Conservation (phyloP, 495 filamentous ascomycete species). For the Terfezia boudieri region DNA sequence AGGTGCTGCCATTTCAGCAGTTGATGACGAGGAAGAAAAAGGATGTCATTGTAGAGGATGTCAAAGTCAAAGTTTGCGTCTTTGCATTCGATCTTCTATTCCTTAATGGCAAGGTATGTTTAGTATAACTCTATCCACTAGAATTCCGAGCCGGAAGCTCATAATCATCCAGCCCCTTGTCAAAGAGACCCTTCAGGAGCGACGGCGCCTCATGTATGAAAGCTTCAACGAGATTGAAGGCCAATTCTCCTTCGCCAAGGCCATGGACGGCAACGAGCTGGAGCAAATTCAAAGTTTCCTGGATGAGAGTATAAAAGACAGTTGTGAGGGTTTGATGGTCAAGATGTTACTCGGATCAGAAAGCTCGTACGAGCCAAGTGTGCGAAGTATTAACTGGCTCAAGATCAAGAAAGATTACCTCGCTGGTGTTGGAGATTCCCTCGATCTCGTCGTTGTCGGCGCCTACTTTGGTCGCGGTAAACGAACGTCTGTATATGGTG, state of each 20-base stretch:
- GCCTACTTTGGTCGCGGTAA: constrained; percentile 91
- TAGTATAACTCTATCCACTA: not conserved
- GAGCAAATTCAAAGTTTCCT: constrained; percentile 83
- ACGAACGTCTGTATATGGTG: constrained; percentile 81
- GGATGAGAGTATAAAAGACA: constrained; percentile 81
- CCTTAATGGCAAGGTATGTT: constrained; percentile 61
- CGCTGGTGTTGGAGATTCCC: constrained; percentile 72
- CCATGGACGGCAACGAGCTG: constrained; percentile 65
- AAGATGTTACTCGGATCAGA: constrained; percentile 92
- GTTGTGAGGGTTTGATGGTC: constrained; percentile 94
- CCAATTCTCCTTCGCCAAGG: constrained; percentile 78
- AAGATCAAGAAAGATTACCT: constrained; percentile 99
- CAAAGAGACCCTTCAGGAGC: constrained; percentile 64
- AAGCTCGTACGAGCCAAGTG: constrained; percentile 84
- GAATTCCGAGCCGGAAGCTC: not conserved
- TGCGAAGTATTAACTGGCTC: constrained; percentile 90
- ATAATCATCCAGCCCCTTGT: constrained; percentile 37
- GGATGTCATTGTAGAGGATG: constrained; percentile 90
- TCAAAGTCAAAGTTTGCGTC: constrained; percentile 92
- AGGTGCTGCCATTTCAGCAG: constrained; percentile 89
- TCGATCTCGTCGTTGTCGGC: constrained; percentile 87
- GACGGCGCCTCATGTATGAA: constrained; percentile 49
- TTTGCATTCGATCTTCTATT: constrained; percentile 93
- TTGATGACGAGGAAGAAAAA: constrained; percentile 95
- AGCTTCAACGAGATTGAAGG: constrained; percentile 61